Evolutionary conservation across 768 basidiomycete genomes (phyloP).

Genomic region (Pleurotus ostreatus): DNA sequence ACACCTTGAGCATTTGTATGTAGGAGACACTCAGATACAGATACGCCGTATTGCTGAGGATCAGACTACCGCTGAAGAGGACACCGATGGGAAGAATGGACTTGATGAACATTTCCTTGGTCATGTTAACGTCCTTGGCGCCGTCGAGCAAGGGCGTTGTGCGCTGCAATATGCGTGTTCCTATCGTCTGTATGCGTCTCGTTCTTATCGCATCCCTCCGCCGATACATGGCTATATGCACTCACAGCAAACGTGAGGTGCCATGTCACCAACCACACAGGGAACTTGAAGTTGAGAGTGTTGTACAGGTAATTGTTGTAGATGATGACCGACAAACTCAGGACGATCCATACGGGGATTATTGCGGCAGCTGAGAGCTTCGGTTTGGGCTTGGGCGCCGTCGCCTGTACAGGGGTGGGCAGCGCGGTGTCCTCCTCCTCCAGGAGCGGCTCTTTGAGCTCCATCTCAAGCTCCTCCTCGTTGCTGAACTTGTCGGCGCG

Average conservation of each 20-base stretch:
- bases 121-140: constrained; percentile 74
- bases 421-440: constrained; percentile 24
- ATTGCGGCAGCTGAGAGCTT: constrained; percentile 65
- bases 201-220: not conserved
- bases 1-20: constrained; percentile 94
- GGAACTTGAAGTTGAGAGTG: constrained; percentile 78
- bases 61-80: constrained; percentile 87
- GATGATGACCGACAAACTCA: constrained; percentile 87
- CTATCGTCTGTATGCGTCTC: constrained; percentile 49
- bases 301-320: constrained; percentile 95
- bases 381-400: constrained; percentile 34
- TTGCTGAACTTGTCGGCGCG: constrained; percentile 8
- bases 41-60: constrained; percentile 91
- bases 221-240: constrained; percentile 9
- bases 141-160: constrained; percentile 82
- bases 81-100: constrained; percentile 93
- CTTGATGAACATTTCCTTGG: constrained; percentile 69
- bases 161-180: constrained; percentile 81
- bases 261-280: constrained; percentile 91
- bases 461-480: constrained; percentile 12
- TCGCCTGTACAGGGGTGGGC: constrained; percentile 55
- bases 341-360: constrained; percentile 90
- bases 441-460: constrained; percentile 6
- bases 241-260: constrained; percentile 69
- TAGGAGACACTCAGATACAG: constrained; percentile 89